Base-by-base conservation (phyloP, 257 asterid species). In the Plectranthus barbatus region DNA sequence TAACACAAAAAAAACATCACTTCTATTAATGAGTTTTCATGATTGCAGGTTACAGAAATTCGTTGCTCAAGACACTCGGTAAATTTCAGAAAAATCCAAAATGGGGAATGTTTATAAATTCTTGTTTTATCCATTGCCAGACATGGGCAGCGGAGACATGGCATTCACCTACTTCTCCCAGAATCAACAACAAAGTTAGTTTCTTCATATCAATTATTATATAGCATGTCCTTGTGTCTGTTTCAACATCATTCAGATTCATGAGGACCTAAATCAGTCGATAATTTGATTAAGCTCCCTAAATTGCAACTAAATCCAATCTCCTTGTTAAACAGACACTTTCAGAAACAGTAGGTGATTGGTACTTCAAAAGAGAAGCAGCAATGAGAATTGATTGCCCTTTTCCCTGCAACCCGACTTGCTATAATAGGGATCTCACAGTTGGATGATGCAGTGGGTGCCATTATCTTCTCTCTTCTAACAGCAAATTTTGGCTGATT, bases 371-470 rank as follows among this genome's bases (percentile, higher is more conserved):
- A 71, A 79, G 92, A 56, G 79, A 62, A 60, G 64, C 69, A 21
- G 88, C 86, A 4, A 76, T 75, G 75, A 77, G 65, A 4, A 75
- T 88, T 1, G 98, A 91, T 64, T 80, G 94, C 67, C 85, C 90
- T 9, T 91, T 65, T 65, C 98, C 98, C 11, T 86, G 96, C 86
- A 91, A 91, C 66, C 98, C 98, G 10, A 86, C 95, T 60, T 91
- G 98, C 83, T 69, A 76, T 76, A 72, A 91, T 67, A 54, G 77
- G 80, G 88, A 83, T 68, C 80, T 87, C 62, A 64, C 78, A 12
- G 63, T 29, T 37, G 49, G 60, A 10, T 80, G 69, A 72, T 66
- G 37, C 42, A 26, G 19, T 21, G 15, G 24, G 2, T 23, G 64
- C n/a, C n/a, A 26, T 26, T n/a, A n/a, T n/a, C n/a, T n/a, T n/a